Percentiles rank a stretch among this genome's conserved stretches.
phyloP scores from a whole-genome alignment of 352 stramenopile genomes.

The Pythium biforme region DNA sequence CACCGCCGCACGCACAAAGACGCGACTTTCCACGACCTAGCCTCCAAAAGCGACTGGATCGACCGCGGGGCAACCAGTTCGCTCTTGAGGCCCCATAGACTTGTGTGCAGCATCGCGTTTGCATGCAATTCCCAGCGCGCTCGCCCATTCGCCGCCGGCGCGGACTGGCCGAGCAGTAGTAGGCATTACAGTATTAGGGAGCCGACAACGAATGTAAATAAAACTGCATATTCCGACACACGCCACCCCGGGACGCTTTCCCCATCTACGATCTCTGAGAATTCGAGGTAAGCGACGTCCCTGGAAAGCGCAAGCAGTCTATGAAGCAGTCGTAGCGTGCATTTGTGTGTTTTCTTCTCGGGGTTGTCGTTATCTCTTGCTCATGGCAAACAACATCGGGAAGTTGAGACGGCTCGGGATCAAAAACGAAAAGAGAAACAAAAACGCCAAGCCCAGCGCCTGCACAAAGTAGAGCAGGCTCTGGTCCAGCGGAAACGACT shows the following conservation, averaged over 20 bases:
- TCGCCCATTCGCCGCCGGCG: neutral
- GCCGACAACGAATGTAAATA: conserved; percentile 18
- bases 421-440: conserved; percentile 74
- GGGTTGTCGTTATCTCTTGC: conserved; percentile 50
- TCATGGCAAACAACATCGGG: conserved; percentile 76
- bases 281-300: no score
- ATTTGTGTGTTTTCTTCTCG: conserved; percentile 4
- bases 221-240: conserved; percentile 6
- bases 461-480: conserved; percentile 79
- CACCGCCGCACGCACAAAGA: no score
- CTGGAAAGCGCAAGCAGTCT: no score
- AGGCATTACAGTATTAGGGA: conserved; percentile 9
- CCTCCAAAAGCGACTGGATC: no score
- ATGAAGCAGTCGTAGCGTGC: no score
- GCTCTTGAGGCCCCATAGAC: neutral
- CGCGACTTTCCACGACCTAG: no score
- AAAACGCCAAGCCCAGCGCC: conserved; percentile 57
- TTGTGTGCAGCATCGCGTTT: neutral
- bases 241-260: no score
- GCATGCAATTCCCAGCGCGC: neutral
- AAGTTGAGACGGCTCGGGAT: conserved; percentile 84
- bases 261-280: no score
- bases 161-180: conserved; percentile 7
- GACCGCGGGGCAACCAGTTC: neutral
- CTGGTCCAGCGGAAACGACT: conserved; percentile 76